Conservation (phyloP, 176 grass and related monocot species). For the Oryza glumipatula region DNA sequence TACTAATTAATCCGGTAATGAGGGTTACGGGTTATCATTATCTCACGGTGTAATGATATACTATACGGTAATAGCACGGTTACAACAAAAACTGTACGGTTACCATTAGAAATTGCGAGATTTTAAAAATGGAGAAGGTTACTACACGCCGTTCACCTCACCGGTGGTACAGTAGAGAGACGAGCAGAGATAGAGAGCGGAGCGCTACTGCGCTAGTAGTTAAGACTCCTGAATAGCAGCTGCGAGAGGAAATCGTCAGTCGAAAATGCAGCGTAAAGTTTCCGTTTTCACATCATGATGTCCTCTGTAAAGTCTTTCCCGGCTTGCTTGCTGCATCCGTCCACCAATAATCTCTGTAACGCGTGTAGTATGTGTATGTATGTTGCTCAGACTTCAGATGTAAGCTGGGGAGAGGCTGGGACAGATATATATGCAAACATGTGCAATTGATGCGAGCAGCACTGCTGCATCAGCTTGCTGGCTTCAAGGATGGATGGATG, state of each 20-base stretch:
- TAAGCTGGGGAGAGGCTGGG: neutral
- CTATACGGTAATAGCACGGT: no score
- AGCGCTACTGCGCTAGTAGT: no score
- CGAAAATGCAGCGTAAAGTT: constrained; percentile 28
- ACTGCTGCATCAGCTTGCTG: neutral
- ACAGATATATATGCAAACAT: neutral
- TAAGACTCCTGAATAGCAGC: neutral
- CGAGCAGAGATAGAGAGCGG: no score
- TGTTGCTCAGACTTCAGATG: neutral
- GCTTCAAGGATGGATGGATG: neutral
- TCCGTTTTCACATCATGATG: constrained; percentile 42
- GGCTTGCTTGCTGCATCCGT: neutral
- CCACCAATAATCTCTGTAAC: neutral
- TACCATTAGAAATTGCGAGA: no score
- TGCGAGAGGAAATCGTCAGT: neutral
- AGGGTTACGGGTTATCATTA: no score
- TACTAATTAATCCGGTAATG: no score
- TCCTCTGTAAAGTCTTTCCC: constrained; percentile 14
- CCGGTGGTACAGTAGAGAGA: no score
- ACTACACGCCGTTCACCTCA: no score
- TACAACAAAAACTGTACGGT: no score
- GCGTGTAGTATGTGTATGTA: neutral
- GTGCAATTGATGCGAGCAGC: neutral
- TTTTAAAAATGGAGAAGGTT: no score
- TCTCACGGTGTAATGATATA: no score